Percentiles rank a stretch among this genome's conserved stretches.
Conservation (phyloP, 164 flowering plant genomes). For the Platanus orientalis region DNA sequence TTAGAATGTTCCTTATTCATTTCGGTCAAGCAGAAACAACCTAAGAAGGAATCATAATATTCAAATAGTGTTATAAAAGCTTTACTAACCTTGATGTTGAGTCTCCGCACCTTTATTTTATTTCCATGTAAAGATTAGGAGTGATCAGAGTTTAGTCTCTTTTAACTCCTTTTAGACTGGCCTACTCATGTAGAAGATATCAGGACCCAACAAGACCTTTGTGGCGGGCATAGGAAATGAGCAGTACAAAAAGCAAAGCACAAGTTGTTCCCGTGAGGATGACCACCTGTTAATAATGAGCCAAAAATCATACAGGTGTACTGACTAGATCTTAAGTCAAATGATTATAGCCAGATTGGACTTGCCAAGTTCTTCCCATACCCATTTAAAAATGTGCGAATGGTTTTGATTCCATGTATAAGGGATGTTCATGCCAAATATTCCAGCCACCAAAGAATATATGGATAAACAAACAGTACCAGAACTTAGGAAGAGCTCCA, state of each 20-base stretch:
- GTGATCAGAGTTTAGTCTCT: background rate
- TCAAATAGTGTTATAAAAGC: too few relatives aligned
- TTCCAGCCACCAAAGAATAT: slow-evolving; percentile 79
- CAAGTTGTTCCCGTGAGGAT: slow-evolving; percentile 33
- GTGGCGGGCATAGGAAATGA: slow-evolving; percentile 50
- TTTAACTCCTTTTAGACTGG: background rate
- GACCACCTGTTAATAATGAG: slow-evolving; percentile 45
- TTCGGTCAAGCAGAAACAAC: too few relatives aligned
- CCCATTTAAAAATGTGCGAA: slow-evolving; percentile 88
- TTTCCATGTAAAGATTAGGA: background rate
- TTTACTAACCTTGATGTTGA: too few relatives aligned
- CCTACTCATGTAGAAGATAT: slow-evolving; percentile 7
- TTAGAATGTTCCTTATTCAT: too few relatives aligned
- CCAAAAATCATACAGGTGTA: slow-evolving; percentile 1
- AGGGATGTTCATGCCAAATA: slow-evolving; percentile 95
- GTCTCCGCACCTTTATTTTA: too few relatives aligned
- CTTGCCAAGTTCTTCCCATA: slow-evolving; percentile 20
- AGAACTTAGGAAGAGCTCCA: slow-evolving; percentile 87
- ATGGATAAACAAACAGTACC: slow-evolving; percentile 79
- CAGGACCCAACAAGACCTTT: slow-evolving; percentile 64
- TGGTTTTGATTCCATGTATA: slow-evolving; percentile 74
- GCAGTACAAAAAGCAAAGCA: slow-evolving; percentile 32
- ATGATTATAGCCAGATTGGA: background rate
- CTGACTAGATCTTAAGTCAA: background rate
- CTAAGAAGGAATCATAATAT: too few relatives aligned